phyloP scores from a whole-genome alignment of 768 basidiomycete genomes.

The Rhodotorula babjevae region DNA sequence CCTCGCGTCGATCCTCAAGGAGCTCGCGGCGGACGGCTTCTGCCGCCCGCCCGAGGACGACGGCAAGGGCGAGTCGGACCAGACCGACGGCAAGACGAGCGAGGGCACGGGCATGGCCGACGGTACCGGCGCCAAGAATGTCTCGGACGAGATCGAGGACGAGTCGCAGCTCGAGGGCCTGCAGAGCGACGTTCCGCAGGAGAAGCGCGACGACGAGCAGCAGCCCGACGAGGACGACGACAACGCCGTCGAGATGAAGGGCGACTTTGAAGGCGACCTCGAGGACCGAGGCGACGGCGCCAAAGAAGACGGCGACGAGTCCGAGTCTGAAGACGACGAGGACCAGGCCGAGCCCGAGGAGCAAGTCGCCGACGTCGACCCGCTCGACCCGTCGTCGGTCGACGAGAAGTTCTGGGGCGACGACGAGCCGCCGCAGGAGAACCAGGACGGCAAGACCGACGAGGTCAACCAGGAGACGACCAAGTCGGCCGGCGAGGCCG shows the following conservation, averaged over 20 bases:
- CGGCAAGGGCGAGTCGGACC: conserved; percentile 51
- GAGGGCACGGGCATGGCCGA: conserved; percentile 84
- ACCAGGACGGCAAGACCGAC: conserved; percentile 38
- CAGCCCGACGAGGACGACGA: conserved; percentile 50
- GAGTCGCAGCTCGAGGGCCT: conserved; percentile 95
- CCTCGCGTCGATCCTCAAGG: conserved; percentile 65
- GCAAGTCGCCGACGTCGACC: conserved; percentile 73
- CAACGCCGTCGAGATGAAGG: conserved; percentile 77
- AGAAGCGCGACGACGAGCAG: conserved; percentile 48
- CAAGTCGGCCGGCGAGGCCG: conserved; percentile 55
- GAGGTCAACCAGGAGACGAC: conserved; percentile 45
- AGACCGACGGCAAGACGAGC: conserved; percentile 49
- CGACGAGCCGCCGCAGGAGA: conserved; percentile 50
- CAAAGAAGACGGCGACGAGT: conserved; percentile 53
- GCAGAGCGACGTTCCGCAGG: conserved; percentile 54
- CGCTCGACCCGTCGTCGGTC: conserved; percentile 71
- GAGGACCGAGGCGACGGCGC: conserved; percentile 65
- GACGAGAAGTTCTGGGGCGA: conserved; percentile 99
- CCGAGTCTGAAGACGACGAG: conserved; percentile 47
- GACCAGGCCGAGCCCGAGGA: conserved; percentile 69
- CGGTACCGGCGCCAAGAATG: conserved; percentile 76
- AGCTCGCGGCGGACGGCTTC: conserved; percentile 79
- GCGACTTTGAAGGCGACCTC: conserved; percentile 80
- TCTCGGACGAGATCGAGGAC: conserved; percentile 90
- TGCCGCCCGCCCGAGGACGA: conserved; percentile 77